These are phyloP conservation scores for Fragosphaeria purpurea DNA, from an alignment of 2,329 filamentous ascomycete genomes.

Conservation along the genomic window DNA sequence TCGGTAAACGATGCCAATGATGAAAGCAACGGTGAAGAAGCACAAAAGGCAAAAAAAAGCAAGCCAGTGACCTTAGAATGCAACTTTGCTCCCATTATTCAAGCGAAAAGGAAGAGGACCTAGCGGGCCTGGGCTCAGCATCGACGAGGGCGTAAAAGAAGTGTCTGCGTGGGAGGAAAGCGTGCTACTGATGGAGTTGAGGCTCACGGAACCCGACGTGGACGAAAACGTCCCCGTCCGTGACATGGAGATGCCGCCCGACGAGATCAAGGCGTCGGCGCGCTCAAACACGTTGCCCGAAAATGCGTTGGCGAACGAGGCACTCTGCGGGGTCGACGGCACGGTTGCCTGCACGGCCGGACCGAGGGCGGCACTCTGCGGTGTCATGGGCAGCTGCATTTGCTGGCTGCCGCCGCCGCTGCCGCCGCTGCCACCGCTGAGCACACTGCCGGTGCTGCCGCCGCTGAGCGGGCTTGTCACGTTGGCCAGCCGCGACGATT, in stretches of 20 bases:
- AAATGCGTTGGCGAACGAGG: conserved; percentile 45
- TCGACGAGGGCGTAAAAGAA: conserved; percentile 20
- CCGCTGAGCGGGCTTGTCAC: conserved; percentile 20
- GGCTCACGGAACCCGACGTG: conserved; percentile 52
- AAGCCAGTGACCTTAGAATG: conserved; percentile 12
- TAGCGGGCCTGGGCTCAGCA: conserved; percentile 18
- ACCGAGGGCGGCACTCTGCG: conserved; percentile 78
- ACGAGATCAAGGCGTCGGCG: conserved; percentile 47
- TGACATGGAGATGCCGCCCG: conserved; percentile 47
- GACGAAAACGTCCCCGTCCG: conserved; percentile 48
- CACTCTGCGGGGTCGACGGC: conserved; percentile 56
- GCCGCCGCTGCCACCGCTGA: conserved; percentile 1
- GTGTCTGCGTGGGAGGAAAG: conserved; percentile 19
- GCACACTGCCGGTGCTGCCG: conserved; percentile 1
- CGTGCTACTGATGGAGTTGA: conserved; percentile 14
- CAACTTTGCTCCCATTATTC: conserved; percentile 20
- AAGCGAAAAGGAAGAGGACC: conserved; percentile 19
- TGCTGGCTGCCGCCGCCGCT: conserved; percentile 6
- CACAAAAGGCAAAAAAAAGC: background rate
- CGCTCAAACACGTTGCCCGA: conserved; percentile 50
- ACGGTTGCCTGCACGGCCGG: conserved; percentile 86
- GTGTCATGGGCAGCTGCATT: conserved; percentile 62
- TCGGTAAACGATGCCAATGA: background rate
- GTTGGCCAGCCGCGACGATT: conserved; percentile 22
- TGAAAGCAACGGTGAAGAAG: background rate